Conservation (phyloP, 2,329 filamentous ascomycete species). For the Pseudocercospora fijiensis region DNA sequence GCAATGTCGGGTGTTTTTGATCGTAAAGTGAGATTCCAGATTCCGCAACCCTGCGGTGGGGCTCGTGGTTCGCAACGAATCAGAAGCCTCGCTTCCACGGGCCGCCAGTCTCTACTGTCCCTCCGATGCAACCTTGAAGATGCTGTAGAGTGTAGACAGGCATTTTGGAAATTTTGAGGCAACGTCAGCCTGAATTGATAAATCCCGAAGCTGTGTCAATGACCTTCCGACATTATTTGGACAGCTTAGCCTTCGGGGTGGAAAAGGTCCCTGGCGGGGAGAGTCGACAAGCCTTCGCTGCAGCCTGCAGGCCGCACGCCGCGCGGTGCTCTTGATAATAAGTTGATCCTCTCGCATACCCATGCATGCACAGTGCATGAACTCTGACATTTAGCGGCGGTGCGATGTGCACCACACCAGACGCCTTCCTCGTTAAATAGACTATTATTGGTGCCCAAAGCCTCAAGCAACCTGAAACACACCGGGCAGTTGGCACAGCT, state of each 20-base stretch:
- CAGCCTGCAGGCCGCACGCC: neutral
- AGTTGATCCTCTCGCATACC: neutral
- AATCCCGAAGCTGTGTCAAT: neutral
- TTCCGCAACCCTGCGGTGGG: no score
- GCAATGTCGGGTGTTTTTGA: no score
- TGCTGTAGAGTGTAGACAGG: no score
- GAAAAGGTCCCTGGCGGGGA: no score
- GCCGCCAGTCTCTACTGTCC: no score
- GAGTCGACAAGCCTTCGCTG: neutral
- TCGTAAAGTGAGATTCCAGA: no score
- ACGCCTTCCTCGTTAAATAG: neutral
- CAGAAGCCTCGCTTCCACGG: no score
- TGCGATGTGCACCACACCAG: neutral
- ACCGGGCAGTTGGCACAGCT: neutral
- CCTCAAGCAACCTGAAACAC: neutral
- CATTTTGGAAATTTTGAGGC: no score
- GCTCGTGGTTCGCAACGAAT: no score
- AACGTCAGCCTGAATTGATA: no score
- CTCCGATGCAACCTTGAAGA: no score
- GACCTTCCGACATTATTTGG: neutral
- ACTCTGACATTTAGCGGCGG: neutral
- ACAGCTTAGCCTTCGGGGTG: neutral
- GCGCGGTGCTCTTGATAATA: neutral
- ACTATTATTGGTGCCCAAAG: neutral
- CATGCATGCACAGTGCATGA: neutral